Evolutionary conservation across 179 eudicot species (phyloP).

Genomic region (Patellifolia procumbens): DNA sequence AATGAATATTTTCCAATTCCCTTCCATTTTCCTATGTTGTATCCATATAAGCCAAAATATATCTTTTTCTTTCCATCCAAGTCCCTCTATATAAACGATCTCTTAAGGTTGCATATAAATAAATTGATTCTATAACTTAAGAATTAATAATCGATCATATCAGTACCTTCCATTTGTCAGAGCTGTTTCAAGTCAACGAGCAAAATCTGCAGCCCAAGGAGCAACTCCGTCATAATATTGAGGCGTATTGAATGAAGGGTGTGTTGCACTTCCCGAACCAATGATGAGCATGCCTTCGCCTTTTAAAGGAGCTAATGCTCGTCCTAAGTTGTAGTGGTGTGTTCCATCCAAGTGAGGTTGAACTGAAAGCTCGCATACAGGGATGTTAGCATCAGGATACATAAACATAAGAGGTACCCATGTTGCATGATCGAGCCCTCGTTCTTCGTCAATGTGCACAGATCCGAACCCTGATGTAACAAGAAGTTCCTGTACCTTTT

Average conservation of each 20-base stretch:
- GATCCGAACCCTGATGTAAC: slow-evolving; percentile 35
- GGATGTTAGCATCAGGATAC: too few species aligned
- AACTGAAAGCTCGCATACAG: slow-evolving; percentile 62
- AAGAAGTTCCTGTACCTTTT: slow-evolving; percentile 47
- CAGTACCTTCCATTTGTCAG: slow-evolving; percentile 58
- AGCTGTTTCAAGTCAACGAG: slow-evolving; percentile 62
- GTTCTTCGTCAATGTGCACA: slow-evolving; percentile 45
- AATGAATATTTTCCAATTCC: too few species aligned
- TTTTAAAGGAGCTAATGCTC: slow-evolving; percentile 51
- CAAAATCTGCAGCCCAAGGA: slow-evolving; percentile 62
- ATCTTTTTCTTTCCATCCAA: too few species aligned
- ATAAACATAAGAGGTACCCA: slow-evolving; percentile 72
- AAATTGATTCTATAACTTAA: too few species aligned
- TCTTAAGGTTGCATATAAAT: too few species aligned
- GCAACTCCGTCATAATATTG: slow-evolving; percentile 21
- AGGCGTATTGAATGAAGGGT: slow-evolving; percentile 45
- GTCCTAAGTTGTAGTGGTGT: slow-evolving; percentile 53
- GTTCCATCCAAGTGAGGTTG: slow-evolving; percentile 43
- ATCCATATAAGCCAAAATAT: too few species aligned
- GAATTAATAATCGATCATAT: too few species aligned
- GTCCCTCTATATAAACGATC: too few species aligned
- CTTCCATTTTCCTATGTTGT: too few species aligned
- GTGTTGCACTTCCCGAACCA: slow-evolving; percentile 63
- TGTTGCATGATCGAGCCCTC: slow-evolving; percentile 62
- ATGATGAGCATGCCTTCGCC: slow-evolving; percentile 69